Base-by-base conservation (phyloP, 176 grass and related monocot species). In the Musa acuminata region DNA sequence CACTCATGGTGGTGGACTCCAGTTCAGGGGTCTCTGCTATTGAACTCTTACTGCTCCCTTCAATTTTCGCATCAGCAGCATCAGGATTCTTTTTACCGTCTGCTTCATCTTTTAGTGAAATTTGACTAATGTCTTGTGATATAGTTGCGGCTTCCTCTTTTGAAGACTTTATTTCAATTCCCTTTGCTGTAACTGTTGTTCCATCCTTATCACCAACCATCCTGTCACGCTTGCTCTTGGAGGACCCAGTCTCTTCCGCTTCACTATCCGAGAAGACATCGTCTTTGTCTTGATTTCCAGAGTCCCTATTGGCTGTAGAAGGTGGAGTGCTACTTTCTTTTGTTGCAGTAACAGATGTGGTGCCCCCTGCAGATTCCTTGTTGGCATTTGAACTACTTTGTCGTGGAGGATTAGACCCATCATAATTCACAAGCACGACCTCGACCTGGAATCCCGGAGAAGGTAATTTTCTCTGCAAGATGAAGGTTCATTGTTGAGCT, bases 211-310 rank as follows among this genome's bases (percentile, higher is more conserved):
- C 59, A 52, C 57, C 48, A 2, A 63, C 50, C 51, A 78, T 57
- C 79, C 73, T 79, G 73, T 85, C 72, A 62, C 73, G 92, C 52
- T 66, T 89, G 51, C 82, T 77, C 84, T 81, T 89, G 27, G 87
- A 85, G 52, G 87, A 85, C 24, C 87, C 84, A 69, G 8, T 26
- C 26, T 70, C 90, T 77, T 94, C 95, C 29, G 84, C 88, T 75
- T 94, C 95, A 62, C 87, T 87, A 67, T 99, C 95, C 3, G 94
- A 99, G 73, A 99, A 99, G 23, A 94, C 90, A 71, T 99, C 96
- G 77, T 99, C 91, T 74, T 89, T 95, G 59, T 91, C 87, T 66
- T 99, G 77, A 48, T 62, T 82, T 76, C 77, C 80, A 81, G 75
- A 64, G 77, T 78, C 93, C 49, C 85, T 85, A 20, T 81, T 83